Evolutionary conservation across 1,284 basidiomycete genomes (phyloP), one percentile per base, ranked within the genome.

Genomic region (Peniophora sp.): DNA sequence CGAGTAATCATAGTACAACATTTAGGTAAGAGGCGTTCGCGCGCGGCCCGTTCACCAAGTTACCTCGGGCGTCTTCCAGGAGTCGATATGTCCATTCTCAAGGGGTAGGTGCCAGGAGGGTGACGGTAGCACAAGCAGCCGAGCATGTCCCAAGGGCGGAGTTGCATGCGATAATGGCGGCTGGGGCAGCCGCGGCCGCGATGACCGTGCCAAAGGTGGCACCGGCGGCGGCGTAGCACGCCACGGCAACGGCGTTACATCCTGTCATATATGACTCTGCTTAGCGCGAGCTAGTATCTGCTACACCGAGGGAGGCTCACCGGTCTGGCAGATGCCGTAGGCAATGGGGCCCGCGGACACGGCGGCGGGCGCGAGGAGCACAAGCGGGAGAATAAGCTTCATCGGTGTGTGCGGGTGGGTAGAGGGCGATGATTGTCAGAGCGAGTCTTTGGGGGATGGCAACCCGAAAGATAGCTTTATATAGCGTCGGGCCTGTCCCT

Each of bases 221-320:
- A 0, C 79, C 78, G 0, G 79, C 79, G 0, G 60, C 76, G 0
- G 72, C 65, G 47, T 82, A 83, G 60, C 81, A 83, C 0, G 76
- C 64, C 0, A 78, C 75, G 0, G 57, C 77, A 1, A 79, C 54
- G 6, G 55, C 52, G 54, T 81, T 82, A 52, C 81, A 83, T 0
- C 79, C 81, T 82, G 50, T 24, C 10, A 3, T 9, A 22, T 24
- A 20, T 9, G 2, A 22, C 8, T 22, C 8, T 2, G n/a, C 15
- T 45, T 9, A n/a, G 18, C 43, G 10, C 17, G 32, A 24, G 43
- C 3, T 15, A 14, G 43, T 9, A 10, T 1, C 9, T 15, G 43
- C 6, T 15, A 24, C n/a, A 15, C 20, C n/a, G n/a, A n/a, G n/a
- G n/a, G 20, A 24, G 5, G 20, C 64, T 44, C 27, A 74, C 76